Percentiles rank a stretch among this genome's conserved stretches.
These are phyloP conservation scores for Penicillium sp. DNA, from an alignment of 2,329 filamentous ascomycete species.

Conservation along the genomic window DNA sequence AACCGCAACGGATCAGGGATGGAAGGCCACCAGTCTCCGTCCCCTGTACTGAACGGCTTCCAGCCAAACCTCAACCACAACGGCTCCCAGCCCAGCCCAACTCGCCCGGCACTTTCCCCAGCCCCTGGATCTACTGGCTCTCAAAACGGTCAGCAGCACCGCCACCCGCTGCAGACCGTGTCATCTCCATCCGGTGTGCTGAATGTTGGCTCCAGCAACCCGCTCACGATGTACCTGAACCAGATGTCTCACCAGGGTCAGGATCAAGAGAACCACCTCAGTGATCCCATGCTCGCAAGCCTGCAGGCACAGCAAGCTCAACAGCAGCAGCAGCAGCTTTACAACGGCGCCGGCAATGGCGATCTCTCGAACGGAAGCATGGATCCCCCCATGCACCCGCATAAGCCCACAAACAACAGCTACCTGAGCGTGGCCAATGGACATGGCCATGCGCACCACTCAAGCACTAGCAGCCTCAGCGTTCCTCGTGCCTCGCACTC, in stretches of 20 bases:
- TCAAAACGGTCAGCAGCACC: conserved; percentile 59
- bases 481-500: conserved; percentile 64
- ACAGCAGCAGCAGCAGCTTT: conserved; percentile 76
- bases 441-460: conserved; percentile 72
- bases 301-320: conserved; percentile 65
- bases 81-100: conserved; percentile 62
- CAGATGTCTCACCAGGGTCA: conserved; percentile 68
- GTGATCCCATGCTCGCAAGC: conserved; percentile 44
- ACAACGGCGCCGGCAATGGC: conserved; percentile 70
- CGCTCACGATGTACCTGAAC: conserved; percentile 88
- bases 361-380: conserved; percentile 60
- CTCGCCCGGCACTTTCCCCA: conserved; percentile 54
- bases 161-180: conserved; percentile 58
- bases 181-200: conserved; percentile 71
- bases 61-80: conserved; percentile 56
- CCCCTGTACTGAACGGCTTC: conserved; percentile 59
- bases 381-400: conserved; percentile 47
- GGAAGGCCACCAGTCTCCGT: conserved; percentile 57
- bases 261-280: conserved; percentile 62
- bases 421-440: conserved; percentile 55
- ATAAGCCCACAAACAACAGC: conserved; percentile 67
- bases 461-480: conserved; percentile 59
- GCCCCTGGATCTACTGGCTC: conserved; percentile 57
- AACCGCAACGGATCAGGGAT: conserved; percentile 62
- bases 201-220: conserved; percentile 79